Conservation (phyloP, 2,329 filamentous ascomycete species). For the Ambrosiella xylebori region DNA sequence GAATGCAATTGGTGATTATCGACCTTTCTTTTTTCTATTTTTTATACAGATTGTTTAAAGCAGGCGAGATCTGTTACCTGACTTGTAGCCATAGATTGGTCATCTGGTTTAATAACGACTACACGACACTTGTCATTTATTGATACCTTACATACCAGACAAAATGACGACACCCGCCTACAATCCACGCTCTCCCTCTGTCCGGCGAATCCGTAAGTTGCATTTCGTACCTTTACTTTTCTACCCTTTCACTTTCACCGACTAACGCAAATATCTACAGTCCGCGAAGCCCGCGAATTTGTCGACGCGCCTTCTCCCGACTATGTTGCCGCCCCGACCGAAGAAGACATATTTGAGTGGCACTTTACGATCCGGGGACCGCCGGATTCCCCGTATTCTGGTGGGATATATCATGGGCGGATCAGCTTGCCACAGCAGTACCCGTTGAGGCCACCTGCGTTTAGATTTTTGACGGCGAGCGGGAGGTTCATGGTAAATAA, state of each 20-base stretch:
- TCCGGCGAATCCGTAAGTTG: conserved; percentile 60
- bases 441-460: conserved; percentile 80
- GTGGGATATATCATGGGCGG: conserved; percentile 85
- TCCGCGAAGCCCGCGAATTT: conserved; percentile 83
- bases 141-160: neutral
- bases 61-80: no score
- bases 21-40: no score
- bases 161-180: conserved; percentile 30
- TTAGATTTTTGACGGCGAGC: conserved; percentile 82
- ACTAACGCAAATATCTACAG: conserved; percentile 23
- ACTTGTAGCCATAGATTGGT: no score
- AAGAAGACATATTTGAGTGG: conserved; percentile 92
- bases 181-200: conserved; percentile 66
- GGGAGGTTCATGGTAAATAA: conserved; percentile 92
- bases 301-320: conserved; percentile 64
- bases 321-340: conserved; percentile 70
- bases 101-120: no score
- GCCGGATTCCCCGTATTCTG: conserved; percentile 59
- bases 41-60: no score
- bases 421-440: conserved; percentile 83
- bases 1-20: no score
- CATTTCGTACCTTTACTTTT: neutral
- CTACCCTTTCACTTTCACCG: neutral
- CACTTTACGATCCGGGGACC: conserved; percentile 94
- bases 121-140: neutral